Percentiles rank a stretch among this genome's conserved stretches.
Conservation (phyloP, 2,329 filamentous ascomycete species). For the Aspergillus sp. region DNA sequence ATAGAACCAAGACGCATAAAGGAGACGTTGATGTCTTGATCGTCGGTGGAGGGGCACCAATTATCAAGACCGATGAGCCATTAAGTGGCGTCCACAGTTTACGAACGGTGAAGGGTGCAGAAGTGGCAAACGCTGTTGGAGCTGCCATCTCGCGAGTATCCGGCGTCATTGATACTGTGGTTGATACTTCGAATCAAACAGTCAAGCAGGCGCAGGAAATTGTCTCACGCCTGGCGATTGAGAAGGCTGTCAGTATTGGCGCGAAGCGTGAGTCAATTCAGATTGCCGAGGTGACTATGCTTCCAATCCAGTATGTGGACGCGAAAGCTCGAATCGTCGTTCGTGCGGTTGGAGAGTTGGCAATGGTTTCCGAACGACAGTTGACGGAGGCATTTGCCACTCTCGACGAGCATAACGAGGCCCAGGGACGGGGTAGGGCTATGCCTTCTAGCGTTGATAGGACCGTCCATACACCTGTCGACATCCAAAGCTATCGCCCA, state of each 20-base stretch:
- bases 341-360: constrained; percentile 33
- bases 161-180: constrained; percentile 27
- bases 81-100: neutral
- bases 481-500: constrained; percentile 22
- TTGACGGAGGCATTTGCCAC: constrained; percentile 24
- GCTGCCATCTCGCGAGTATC: constrained; percentile 62
- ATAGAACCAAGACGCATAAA: constrained; percentile 10
- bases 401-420: neutral
- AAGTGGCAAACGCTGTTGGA: constrained; percentile 65
- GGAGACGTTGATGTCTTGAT: constrained; percentile 49
- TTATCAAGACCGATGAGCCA: constrained; percentile 5
- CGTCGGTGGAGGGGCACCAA: constrained; percentile 58
- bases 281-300: constrained; percentile 37
- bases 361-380: neutral
- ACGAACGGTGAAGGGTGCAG: constrained; percentile 19
- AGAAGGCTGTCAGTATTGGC: constrained; percentile 2
- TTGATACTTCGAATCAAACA: constrained; percentile 6
- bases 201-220: constrained; percentile 21
- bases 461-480: constrained; percentile 12
- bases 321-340: constrained; percentile 26
- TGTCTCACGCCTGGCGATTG: neutral
- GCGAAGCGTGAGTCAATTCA: constrained; percentile 29
- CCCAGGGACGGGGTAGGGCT: no score
- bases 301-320: constrained; percentile 40
- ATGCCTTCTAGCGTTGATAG: neutral